Evolutionary conservation across 257 asterid species (phyloP).

Genomic region (Capsicum rhomboideum): DNA sequence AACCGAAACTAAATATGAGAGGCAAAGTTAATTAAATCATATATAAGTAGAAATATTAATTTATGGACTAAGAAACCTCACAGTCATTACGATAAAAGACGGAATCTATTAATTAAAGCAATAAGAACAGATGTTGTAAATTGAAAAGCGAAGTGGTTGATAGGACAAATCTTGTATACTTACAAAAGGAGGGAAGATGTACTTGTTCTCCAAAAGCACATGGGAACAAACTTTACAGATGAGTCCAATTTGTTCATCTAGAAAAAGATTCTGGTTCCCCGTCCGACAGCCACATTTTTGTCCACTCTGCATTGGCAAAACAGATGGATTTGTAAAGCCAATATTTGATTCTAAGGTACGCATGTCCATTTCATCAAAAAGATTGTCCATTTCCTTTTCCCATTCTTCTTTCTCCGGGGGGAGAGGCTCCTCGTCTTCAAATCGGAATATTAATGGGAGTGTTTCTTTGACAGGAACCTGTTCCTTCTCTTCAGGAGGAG

Average conservation of each 20-base stretch:
- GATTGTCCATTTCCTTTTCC: conserved; percentile 37
- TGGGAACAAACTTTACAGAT: conserved; percentile 36
- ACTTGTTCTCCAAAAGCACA: conserved; percentile 37
- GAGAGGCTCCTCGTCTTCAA: conserved; percentile 32
- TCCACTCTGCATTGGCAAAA: neutral
- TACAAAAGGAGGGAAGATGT: conserved; percentile 59
- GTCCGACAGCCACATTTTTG: conserved; percentile 14
- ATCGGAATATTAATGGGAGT: conserved; percentile 47
- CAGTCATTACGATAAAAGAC: too few relatives aligned
- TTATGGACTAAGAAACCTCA: too few relatives aligned
- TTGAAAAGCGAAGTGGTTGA: too few relatives aligned
- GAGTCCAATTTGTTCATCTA: conserved; percentile 60
- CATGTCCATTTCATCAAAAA: conserved; percentile 42
- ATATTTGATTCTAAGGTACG: conserved; percentile 17
- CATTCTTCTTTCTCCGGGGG: conserved; percentile 27
- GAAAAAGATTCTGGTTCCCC: conserved; percentile 34
- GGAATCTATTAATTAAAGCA: too few relatives aligned
- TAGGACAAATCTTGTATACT: conserved; percentile 6
- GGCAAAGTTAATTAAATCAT: too few relatives aligned
- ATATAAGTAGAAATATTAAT: too few relatives aligned
- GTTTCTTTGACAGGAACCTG: neutral
- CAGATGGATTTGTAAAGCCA: conserved; percentile 6
- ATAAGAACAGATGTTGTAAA: too few relatives aligned
- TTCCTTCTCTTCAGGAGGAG: conserved; percentile 9
- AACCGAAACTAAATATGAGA: too few relatives aligned